These are phyloP conservation scores for Dictyostelium capitatum DNA, from an alignment of 78 protist genomes.

Conservation along the genomic window DNA sequence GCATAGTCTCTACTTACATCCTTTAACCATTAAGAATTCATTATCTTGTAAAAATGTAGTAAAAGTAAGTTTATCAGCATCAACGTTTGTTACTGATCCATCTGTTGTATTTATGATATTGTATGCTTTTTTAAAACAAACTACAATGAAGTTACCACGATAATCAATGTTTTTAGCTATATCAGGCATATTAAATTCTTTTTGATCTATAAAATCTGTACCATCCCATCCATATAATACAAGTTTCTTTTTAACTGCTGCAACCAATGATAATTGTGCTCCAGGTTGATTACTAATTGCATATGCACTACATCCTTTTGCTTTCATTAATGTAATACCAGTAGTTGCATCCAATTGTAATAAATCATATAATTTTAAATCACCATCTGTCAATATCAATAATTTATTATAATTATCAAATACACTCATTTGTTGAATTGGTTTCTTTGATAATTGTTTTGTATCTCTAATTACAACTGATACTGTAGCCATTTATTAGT, in stretches of 20 bases:
- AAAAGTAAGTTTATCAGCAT: conserved; percentile 63
- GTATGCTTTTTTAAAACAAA: conserved; percentile 58
- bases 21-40: conserved; percentile 59
- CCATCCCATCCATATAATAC: conserved; percentile 58
- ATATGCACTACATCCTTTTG: conserved; percentile 69
- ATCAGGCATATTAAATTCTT: conserved; percentile 77
- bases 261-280: neutral
- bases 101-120: conserved; percentile 40
- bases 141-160: conserved; percentile 41
- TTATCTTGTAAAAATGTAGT: conserved; percentile 64
- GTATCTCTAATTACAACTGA: conserved; percentile 50
- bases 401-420: conserved; percentile 51
- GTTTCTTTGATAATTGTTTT: conserved; percentile 44
- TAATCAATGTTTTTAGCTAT: conserved; percentile 45
- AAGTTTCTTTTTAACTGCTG: conserved; percentile 73
- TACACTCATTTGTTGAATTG: conserved; percentile 62
- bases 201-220: conserved; percentile 38
- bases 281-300: conserved; percentile 50
- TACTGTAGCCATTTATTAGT: neutral
- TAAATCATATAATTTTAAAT: conserved; percentile 28
- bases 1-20: conserved; percentile 61
- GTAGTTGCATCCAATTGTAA: neutral
- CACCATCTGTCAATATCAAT: conserved; percentile 63
- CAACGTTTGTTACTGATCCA: conserved; percentile 40
- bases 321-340: neutral